phyloP scores from a whole-genome alignment of 192 early-diverging fungal species.

The Pecoramyces ruminantium region DNA sequence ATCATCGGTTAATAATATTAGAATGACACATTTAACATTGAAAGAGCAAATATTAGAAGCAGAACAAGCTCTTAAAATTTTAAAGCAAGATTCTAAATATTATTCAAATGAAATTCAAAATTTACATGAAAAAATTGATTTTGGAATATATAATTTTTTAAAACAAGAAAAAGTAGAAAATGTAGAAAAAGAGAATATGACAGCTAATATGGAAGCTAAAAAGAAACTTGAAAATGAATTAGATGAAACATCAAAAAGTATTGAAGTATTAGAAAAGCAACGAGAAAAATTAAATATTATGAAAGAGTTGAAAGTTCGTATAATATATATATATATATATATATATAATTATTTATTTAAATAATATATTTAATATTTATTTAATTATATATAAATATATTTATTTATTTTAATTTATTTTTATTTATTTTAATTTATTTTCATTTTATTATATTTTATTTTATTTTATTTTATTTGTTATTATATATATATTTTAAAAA shows the following conservation, averaged over 20 bases:
- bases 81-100: conserved; percentile 16
- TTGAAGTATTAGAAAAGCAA: conserved; percentile 5
- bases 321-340: no score
- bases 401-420: no score
- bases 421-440: no score
- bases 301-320: conserved; percentile 24
- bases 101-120: conserved; percentile 15
- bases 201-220: conserved; percentile 19
- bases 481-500: neutral
- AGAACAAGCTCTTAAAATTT: conserved; percentile 11
- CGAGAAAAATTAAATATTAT: conserved; percentile 22
- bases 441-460: no score
- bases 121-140: conserved; percentile 26
- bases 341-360: no score
- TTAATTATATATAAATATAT: no score
- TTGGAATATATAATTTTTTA: conserved; percentile 24
- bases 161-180: conserved; percentile 29
- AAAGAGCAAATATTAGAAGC: conserved; percentile 28
- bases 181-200: conserved; percentile 16
- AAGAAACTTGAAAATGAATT: conserved; percentile 26
- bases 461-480: no score
- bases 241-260: conserved; percentile 12
- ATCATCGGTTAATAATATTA: conserved; percentile 36
- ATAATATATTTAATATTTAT: no score
- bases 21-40: conserved; percentile 22